A percentile compares a stretch with the other conserved stretches of the same genome.
Conservation (phyloP, 306 rosid species). For the Boehmeria nivea region DNA sequence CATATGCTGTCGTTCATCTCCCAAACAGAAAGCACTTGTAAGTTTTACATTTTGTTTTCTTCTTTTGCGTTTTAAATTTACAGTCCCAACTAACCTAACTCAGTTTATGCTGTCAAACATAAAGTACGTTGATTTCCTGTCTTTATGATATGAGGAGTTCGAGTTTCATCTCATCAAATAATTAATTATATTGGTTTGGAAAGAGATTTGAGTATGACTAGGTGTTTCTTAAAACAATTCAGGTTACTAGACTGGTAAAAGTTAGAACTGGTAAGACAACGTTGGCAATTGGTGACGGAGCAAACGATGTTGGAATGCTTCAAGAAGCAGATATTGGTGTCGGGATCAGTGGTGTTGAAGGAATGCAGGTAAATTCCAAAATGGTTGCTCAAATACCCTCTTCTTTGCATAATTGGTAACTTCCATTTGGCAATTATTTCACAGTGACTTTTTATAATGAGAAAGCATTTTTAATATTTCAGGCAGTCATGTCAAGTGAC, state of each 20-base stretch:
- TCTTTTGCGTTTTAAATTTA: background rate
- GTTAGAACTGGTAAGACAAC: slow-evolving; percentile 62
- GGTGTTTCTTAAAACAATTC: slow-evolving; percentile 4
- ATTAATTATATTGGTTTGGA: too few species aligned
- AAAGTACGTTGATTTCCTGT: too few species aligned
- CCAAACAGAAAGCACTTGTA: slow-evolving; percentile 97
- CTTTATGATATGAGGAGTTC: too few species aligned
- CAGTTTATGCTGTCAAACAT: too few species aligned
- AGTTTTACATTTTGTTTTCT: slow-evolving; percentile 10
- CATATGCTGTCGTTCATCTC: slow-evolving; percentile 97
- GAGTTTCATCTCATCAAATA: too few species aligned
- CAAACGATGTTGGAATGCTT: slow-evolving; percentile 98
- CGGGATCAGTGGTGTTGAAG: slow-evolving; percentile 96
- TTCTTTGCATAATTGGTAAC: slow-evolving; percentile 1
- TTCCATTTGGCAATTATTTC: background rate
- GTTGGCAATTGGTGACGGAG: slow-evolving; percentile 97
- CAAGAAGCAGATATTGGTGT: slow-evolving; percentile 99
- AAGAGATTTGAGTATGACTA: too few species aligned
- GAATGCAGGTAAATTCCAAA: slow-evolving; percentile 96
- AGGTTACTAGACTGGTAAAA: slow-evolving; percentile 88
- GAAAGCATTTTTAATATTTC: slow-evolving; percentile 24
- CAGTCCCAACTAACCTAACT: too few species aligned
- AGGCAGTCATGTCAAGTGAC: slow-evolving; percentile 99
- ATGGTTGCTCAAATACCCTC: slow-evolving; percentile 4
- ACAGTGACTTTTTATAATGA: background rate